Evolutionary conservation across 164 flowering plant genomes (phyloP).

Genomic region (Chimonanthus salicifolius): DNA sequence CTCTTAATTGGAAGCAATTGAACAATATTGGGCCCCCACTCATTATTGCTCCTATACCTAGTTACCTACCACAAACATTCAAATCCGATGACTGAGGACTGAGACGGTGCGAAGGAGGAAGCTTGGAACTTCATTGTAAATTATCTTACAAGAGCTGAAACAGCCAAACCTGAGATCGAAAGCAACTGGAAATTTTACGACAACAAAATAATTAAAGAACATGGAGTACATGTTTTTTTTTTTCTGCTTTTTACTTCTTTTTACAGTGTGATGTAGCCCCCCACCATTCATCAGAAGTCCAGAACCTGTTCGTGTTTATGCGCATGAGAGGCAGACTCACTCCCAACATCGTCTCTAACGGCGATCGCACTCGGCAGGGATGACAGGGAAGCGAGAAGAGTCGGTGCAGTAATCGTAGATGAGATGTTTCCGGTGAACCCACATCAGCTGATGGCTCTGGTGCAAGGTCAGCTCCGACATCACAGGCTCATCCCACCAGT

Average conservation of each 20-base stretch:
- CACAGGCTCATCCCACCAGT: slow-evolving; percentile 87
- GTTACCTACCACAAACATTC: too few relatives aligned
- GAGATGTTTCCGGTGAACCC: slow-evolving; percentile 85
- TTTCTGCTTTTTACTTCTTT: not conserved
- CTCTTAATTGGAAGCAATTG: too few relatives aligned
- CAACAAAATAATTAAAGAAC: slow-evolving; percentile 8
- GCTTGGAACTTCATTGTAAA: too few relatives aligned
- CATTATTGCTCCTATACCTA: too few relatives aligned
- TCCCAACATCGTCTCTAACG: slow-evolving; percentile 26
- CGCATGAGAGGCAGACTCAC: not conserved
- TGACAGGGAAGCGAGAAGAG: slow-evolving; percentile 54
- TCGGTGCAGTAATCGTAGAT: slow-evolving; percentile 84
- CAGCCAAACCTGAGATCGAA: too few relatives aligned
- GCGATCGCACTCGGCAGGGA: slow-evolving; percentile 71
- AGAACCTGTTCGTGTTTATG: not conserved
- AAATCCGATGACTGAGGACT: too few relatives aligned
- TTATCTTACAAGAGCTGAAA: too few relatives aligned
- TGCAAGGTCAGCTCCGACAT: slow-evolving; percentile 69
- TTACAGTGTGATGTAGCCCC: not conserved
- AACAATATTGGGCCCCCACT: too few relatives aligned
- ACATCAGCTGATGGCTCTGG: slow-evolving; percentile 85
- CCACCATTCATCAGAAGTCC: not conserved
- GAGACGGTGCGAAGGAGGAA: too few relatives aligned
- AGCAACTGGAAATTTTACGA: not conserved
- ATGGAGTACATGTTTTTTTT: slow-evolving; percentile 26